Evolutionary conservation across 163 green algal genomes (phyloP), one percentile per base, ranked within the genome.

Genomic region (Prototheca cutis): DNA sequence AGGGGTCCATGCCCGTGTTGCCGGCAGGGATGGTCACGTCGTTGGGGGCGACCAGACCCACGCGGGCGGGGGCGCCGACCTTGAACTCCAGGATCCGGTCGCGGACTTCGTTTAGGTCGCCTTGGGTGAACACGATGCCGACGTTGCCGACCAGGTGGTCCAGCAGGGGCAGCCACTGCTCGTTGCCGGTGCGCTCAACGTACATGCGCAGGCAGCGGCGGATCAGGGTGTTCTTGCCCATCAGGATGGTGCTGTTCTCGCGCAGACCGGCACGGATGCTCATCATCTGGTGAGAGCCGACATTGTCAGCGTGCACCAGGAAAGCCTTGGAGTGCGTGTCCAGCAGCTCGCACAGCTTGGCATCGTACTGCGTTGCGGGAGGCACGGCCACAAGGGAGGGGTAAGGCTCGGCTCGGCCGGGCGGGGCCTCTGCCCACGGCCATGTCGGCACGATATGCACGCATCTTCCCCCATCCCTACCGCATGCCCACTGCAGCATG

Each of bases 211-310:
- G 94, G 81, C 68, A 95, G 66, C 85, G 78, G 73, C 94, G 94
- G 82, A 98, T 95, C 83, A 99, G 84, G 53, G 93, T 99, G 90
- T 99, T 99, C 86, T 99, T 99, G 64, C 93, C 93, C 93, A 99
- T 99, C 33, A 99, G 82, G 40, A 99, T 86, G 48, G 86, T 71
- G 52, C 73, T 85, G 61, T 90, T 61, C 18, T 73, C 66, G 59
- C 84, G 81, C 54, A 92, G 72, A 49, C 70, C 84, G 77, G 80
- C 81, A 56, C 93, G 89, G 75, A 99, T 98, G 76, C 95, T 80
- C 82, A 90, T 85, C 76, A 99, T 95, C 84, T 98, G 93, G 77
- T 89, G 94, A 48, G 89, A 97, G 66, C 91, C 90, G 18, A 99
- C 93, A 81, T 98, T 97, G 87, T 99, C 93, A 33, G 91, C 91